Base-by-base conservation (phyloP, 306 rosid genomes). In the Begonia peltatifolia region DNA sequence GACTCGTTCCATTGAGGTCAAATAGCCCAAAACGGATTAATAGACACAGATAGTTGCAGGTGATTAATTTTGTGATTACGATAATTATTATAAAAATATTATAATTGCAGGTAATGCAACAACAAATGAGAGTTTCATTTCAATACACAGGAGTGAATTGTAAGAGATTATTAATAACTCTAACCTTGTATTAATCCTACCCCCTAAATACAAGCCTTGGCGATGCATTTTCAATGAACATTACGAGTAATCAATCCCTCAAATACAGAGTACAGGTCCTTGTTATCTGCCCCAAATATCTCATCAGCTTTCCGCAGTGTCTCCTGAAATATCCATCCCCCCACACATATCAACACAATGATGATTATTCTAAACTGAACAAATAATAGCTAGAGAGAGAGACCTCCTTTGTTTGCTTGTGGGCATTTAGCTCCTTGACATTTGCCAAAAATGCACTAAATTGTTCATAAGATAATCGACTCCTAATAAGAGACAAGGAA, bases 371-470 rank as follows among this genome's bases (percentile, higher is more conserved):
- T 30, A 30, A 30, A 30, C 58, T 15, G 18, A 63, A 47, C 16
- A 35, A 9, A 41, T 9, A 14, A 18, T 9, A n/a, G 23, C 15
- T 5, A 2, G 18, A 61, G 20, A 15, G 3, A 3, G 5, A 41
- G 53, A 90, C 95, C 93, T 83, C 99, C 72, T 79, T 86, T 48
- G 94, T 79, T 73, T 76, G 86, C 69, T 86, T 92, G 60, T 83
- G 94, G 68, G 88, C 72, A 73, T 92, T 92, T 66, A 90, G 73
- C 70, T 83, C 96, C 79, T 90, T 90, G 6, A 92, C 99, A 75
- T 77, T 92, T 53, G 93, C 75, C 52, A 92, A 71, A 70, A 92
- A 92, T 62, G 96, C 87, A 65, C 99, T 83, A 72, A 92, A 92
- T 67, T 86, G 96, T 78, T 86, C 96, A 48, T 83, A 86, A 17